These are phyloP conservation scores for Phytophthora chlamydospora DNA, from an alignment of 352 stramenopile genomes.

Conservation along the genomic window DNA sequence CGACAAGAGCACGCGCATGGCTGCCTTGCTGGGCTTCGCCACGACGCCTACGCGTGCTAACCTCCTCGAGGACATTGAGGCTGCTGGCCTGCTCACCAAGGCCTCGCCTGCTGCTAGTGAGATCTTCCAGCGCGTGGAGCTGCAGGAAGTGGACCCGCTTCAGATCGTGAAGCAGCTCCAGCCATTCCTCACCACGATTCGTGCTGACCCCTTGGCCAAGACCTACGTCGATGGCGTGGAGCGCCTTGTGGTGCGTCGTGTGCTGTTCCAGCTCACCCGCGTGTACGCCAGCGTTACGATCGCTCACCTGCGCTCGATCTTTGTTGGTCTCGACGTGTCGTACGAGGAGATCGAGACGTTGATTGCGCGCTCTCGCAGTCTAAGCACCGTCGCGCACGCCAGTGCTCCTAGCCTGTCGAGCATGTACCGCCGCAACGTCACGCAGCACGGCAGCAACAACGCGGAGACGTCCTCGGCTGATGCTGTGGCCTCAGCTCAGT, in stretches of 20 bases:
- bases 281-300: conserved; percentile 91
- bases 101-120: conserved; percentile 60
- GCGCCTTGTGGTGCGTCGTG: conserved; percentile 73
- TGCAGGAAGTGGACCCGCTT: conserved; percentile 74
- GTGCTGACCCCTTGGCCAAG: conserved; percentile 46
- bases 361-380: conserved; percentile 80
- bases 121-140: conserved; percentile 76
- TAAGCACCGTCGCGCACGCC: conserved; percentile 66
- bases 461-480: conserved; percentile 63
- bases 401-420: conserved; percentile 68
- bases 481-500: conserved; percentile 46
- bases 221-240: conserved; percentile 68
- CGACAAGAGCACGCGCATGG: conserved; percentile 95
- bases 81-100: conserved; percentile 68
- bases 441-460: conserved; percentile 50
- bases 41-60: conserved; percentile 90
- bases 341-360: conserved; percentile 89
- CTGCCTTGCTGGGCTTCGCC: conserved; percentile 91
- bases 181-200: conserved; percentile 58
- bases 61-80: conserved; percentile 91
- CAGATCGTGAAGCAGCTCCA: conserved; percentile 78
- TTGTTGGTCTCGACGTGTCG: conserved; percentile 70
- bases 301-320: conserved; percentile 87
- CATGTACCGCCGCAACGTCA: conserved; percentile 64
- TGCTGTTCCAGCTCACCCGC: conserved; percentile 86